phyloP scores from a whole-genome alignment of 805 yeast species.

The Nakazawaea wickerhamii region DNA sequence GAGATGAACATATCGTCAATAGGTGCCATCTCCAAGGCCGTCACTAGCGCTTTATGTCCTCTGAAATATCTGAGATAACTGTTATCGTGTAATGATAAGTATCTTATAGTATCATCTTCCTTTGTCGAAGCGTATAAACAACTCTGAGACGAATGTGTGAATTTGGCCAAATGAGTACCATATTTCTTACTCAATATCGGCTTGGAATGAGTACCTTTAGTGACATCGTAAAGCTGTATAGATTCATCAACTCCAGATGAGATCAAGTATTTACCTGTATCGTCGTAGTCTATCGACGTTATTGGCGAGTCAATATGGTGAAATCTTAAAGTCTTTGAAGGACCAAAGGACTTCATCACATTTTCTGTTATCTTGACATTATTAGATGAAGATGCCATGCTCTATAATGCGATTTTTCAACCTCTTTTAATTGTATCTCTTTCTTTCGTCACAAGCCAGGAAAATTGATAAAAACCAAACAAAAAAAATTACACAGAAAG shows the following conservation, averaged over 20 bases:
- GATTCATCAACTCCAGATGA: conserved; percentile 78
- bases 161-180: conserved; percentile 83
- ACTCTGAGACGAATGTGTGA: conserved; percentile 67
- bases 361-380: conserved; percentile 14
- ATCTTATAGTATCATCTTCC: conserved; percentile 70
- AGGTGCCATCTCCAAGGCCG: conserved; percentile 69
- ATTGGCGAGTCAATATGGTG: conserved; percentile 46
- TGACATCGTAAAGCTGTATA: conserved; percentile 75
- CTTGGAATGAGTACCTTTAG: conserved; percentile 61
- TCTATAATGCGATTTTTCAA: background rate
- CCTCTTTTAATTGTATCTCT: too few species aligned
- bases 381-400: conserved; percentile 6
- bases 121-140: conserved; percentile 78
- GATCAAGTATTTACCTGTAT: conserved; percentile 70
- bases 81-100: conserved; percentile 71
- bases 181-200: conserved; percentile 82
- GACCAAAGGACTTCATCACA: conserved; percentile 19
- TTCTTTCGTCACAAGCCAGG: too few species aligned
- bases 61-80: conserved; percentile 78
- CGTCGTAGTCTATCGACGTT: conserved; percentile 75
- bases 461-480: too few species aligned
- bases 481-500: background rate
- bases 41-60: conserved; percentile 81
- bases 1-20: conserved; percentile 58
- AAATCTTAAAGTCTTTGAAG: conserved; percentile 35